These are phyloP conservation scores for Ophiostoma pallidulum DNA, from an alignment of 2,329 filamentous ascomycete genomes.

Conservation along the genomic window DNA sequence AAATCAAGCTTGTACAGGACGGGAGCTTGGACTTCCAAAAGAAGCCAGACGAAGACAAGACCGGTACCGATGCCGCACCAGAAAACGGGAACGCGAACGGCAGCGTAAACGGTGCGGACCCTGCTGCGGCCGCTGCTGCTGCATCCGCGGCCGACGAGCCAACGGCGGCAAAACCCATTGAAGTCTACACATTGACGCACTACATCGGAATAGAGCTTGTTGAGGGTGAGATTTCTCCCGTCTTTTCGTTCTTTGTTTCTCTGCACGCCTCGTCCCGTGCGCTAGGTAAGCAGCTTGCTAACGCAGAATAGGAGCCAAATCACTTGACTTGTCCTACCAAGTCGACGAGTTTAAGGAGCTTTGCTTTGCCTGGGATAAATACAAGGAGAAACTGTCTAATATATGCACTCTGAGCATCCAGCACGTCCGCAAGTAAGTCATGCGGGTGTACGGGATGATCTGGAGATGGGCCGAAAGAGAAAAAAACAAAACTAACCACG, in stretches of 20 bases:
- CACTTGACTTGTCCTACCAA: slow-evolving; percentile 68
- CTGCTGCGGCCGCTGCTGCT: too few relatives aligned
- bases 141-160: too few relatives aligned
- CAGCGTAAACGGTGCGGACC: too few relatives aligned
- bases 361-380: slow-evolving; percentile 67
- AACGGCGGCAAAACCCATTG: too few relatives aligned
- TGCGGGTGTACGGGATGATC: too few relatives aligned
- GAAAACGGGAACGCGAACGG: background rate
- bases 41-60: slow-evolving; percentile 33
- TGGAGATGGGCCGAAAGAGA: too few relatives aligned
- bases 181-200: slow-evolving; percentile 80
- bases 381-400: slow-evolving; percentile 58
- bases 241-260: slow-evolving; percentile 25
- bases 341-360: slow-evolving; percentile 80
- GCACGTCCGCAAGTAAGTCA: slow-evolving; percentile 72
- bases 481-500: background rate
- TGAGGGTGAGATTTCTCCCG: slow-evolving; percentile 47
- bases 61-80: background rate
- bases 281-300: too few relatives aligned
- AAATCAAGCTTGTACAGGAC: slow-evolving; percentile 44
- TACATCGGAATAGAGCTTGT: slow-evolving; percentile 83
- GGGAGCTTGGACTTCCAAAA: slow-evolving; percentile 40
- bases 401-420: slow-evolving; percentile 60
- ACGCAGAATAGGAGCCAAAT: slow-evolving; percentile 47
- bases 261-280: too few relatives aligned